Evolutionary conservation across 2,329 filamentous ascomycete genomes (phyloP).

Genomic region (Exophiala alcalophila): DNA sequence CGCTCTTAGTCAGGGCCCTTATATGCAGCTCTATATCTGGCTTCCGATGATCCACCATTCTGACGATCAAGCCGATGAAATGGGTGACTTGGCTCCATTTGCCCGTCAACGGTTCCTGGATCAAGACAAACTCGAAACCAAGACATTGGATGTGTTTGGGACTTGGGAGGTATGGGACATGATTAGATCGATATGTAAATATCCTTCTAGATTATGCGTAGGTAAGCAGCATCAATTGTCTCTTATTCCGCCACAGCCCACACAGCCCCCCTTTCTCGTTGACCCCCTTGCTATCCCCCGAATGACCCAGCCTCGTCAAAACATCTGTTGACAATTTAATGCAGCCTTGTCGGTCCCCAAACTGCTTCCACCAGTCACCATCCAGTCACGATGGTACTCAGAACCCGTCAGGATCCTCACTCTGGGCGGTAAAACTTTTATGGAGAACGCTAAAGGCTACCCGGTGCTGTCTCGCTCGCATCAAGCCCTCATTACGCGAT

Average conservation of each 20-base stretch:
- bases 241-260: background rate
- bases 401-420: slow-evolving; percentile 59
- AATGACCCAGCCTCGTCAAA: too few relatives aligned
- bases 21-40: slow-evolving; percentile 76
- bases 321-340: too few relatives aligned
- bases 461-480: slow-evolving; percentile 58
- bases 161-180: slow-evolving; percentile 94
- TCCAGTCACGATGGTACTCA: slow-evolving; percentile 62
- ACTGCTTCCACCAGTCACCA: slow-evolving; percentile 53
- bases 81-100: slow-evolving; percentile 45
- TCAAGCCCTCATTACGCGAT: slow-evolving; percentile 56
- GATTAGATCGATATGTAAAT: slow-evolving; percentile 80
- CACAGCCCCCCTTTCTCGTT: background rate
- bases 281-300: background rate
- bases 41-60: slow-evolving; percentile 79
- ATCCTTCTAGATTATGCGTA: slow-evolving; percentile 74
- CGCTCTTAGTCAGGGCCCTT: slow-evolving; percentile 68
- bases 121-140: slow-evolving; percentile 34
- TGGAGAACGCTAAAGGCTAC: slow-evolving; percentile 58
- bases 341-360: slow-evolving; percentile 58
- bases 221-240: slow-evolving; percentile 61
- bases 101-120: slow-evolving; percentile 42
- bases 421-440: slow-evolving; percentile 53
- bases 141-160: slow-evolving; percentile 67
- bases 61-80: slow-evolving; percentile 49